A percentile compares a stretch with the other conserved stretches of the same genome.
These are phyloP conservation scores for Pseudovirgaria hyperparasitica DNA, from an alignment of 2,329 filamentous ascomycete genomes.

Conservation along the genomic window DNA sequence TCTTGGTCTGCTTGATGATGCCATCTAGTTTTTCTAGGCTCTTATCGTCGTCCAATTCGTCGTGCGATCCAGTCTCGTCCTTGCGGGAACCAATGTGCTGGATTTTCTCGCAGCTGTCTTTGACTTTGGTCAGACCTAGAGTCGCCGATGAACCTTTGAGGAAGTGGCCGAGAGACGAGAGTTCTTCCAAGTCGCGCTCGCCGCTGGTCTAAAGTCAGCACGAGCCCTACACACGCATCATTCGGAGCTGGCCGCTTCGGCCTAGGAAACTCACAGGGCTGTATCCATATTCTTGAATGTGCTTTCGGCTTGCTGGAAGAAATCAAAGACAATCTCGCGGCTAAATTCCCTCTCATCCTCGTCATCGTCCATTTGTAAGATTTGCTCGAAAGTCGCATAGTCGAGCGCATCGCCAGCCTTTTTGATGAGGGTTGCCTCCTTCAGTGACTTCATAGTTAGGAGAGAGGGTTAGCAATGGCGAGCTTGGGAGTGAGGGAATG, in stretches of 20 bases:
- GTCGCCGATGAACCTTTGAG: constrained; percentile 95
- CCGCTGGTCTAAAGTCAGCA: constrained; percentile 38
- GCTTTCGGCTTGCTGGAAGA: constrained; percentile 79
- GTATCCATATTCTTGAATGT: constrained; percentile 79
- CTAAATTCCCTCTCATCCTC: constrained; percentile 79
- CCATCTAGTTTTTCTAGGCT: constrained; percentile 59
- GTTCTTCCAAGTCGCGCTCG: constrained; percentile 53
- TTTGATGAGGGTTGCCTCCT: too few relatives aligned
- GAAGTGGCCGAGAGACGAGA: constrained; percentile 85
- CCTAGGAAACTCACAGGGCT: constrained; percentile 67
- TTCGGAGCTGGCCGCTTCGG: too few relatives aligned
- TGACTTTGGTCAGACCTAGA: constrained; percentile 78
- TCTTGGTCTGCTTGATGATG: constrained; percentile 58
- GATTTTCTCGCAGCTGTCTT: constrained; percentile 91
- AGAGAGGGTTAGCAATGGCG: background rate
- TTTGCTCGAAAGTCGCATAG: constrained; percentile 72
- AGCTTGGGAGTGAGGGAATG: constrained; percentile 3
- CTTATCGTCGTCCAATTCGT: constrained; percentile 52
- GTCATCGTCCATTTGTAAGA: constrained; percentile 96
- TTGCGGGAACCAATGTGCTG: constrained; percentile 80
- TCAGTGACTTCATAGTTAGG: too few relatives aligned
- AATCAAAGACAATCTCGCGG: constrained; percentile 75
- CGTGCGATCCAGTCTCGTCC: constrained; percentile 58
- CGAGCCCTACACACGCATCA: constrained; percentile 6
- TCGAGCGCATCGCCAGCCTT: constrained; percentile 71